Base-by-base conservation (phyloP, 2,329 filamentous ascomycete species). In the Ascochyta koolunga region DNA sequence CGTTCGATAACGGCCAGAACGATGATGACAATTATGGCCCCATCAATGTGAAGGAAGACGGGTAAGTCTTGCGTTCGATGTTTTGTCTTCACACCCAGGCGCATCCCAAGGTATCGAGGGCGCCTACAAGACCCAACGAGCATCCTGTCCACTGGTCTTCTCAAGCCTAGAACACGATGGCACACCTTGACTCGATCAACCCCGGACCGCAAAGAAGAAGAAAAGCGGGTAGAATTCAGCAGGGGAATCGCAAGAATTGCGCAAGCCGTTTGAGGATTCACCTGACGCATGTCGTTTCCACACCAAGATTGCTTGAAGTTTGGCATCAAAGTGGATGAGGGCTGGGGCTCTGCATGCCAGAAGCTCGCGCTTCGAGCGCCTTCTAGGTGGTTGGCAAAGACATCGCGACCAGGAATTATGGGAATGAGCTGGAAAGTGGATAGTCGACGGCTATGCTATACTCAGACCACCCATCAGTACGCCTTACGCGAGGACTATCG, bases 11-110 rank as follows among this genome's bases (percentile, higher is more conserved):
- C 42, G 65, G 59, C 38, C 64, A 65, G 10, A 64, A 70, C 38
- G 70, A 72, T 27, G 73, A 78, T 27, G 76, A 78, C 43, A 75
- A 80, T 50, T 78, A 79, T 56, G 76, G 76, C 29, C 77, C 77
- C 56, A 86, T 89, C 58, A 89, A 87, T 56, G 90, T 93, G 52
- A 96, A 96, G 77, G 91, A 96, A 85, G 91, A 96, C 73, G 91
- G 91, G 91, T 96, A 87, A 93, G 91, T 76, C 35, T 31, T 53
- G 48, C 44, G 57, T 52, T 59, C 44, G 56, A 46, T 37, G 24
- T 55, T 55, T 58, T 25, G 36, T 56, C 25, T 31, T 50, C 46
- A 49, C 37, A 31, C 59, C 36, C 45, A 62, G 60, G 62, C 62
- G 65, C 62, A 64, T 66, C 62, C 51, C n/a, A 61, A 62, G 63